Evolutionary conservation across 148 eudicot species (phyloP).

Genomic region (Fallopia convolvulus): DNA sequence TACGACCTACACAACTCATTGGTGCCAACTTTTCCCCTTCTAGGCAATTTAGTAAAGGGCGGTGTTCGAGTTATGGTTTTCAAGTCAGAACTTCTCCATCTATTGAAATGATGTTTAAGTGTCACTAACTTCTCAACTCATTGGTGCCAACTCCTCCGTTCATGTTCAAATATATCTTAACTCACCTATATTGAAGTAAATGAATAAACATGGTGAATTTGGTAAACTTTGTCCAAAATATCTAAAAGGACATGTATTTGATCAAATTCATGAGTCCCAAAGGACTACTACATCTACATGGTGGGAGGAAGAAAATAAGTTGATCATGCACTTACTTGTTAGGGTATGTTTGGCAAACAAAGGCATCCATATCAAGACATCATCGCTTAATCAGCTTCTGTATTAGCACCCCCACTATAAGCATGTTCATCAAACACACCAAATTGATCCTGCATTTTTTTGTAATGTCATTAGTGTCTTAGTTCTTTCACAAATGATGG

Average conservation of each 20-base stretch:
- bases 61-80: slow-evolving; percentile 8
- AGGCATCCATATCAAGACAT: background rate
- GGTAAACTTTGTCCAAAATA: too few relatives aligned
- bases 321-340: background rate
- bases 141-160: too few relatives aligned
- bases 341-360: background rate
- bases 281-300: too few relatives aligned
- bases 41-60: background rate
- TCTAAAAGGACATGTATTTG: too few relatives aligned
- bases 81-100: background rate
- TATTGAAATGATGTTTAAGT: background rate
- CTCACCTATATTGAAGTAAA: too few relatives aligned
- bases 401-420: background rate
- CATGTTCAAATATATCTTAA: too few relatives aligned
- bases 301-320: background rate
- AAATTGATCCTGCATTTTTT: background rate
- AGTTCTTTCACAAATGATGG: background rate
- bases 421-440: background rate
- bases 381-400: background rate
- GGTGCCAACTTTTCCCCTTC: background rate
- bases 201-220: too few relatives aligned
- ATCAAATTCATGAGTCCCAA: too few relatives aligned
- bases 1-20: background rate
- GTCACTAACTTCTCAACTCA: background rate
- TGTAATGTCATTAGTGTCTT: background rate